Conservation (phyloP, 2,329 filamentous ascomycete genomes). For the Paracoccidioides brasiliensis region DNA sequence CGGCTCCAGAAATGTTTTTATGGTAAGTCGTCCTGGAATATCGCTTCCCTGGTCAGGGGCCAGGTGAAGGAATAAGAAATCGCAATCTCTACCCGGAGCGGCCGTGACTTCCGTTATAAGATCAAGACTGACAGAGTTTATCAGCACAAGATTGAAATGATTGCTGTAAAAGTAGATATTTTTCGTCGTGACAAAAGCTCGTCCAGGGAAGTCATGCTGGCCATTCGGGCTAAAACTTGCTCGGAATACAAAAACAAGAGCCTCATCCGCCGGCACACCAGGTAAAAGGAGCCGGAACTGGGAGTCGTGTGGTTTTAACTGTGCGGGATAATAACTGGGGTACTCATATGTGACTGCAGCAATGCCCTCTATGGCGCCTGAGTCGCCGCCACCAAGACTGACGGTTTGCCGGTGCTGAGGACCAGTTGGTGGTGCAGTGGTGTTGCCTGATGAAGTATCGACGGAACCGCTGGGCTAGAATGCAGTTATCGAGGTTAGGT, state of each 20-base stretch:
- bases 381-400: constrained; percentile 38
- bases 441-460: constrained; percentile 13
- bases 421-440: constrained; percentile 15
- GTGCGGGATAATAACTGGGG: constrained; percentile 65
- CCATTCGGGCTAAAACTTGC: constrained; percentile 76
- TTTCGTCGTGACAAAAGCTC: constrained; percentile 75
- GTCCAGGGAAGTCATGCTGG: constrained; percentile 64
- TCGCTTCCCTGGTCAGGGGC: constrained; percentile 49
- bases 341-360: constrained; percentile 39
- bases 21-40: constrained; percentile 60
- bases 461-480: constrained; percentile 8
- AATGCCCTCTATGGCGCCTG: constrained; percentile 21
- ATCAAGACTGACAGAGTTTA: constrained; percentile 62
- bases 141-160: constrained; percentile 78
- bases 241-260: constrained; percentile 80
- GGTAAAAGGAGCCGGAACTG: constrained; percentile 91
- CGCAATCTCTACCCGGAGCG: constrained; percentile 78
- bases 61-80: constrained; percentile 79
- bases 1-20: constrained; percentile 89
- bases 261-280: constrained; percentile 60
- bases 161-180: constrained; percentile 96
- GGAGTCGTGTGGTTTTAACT: constrained; percentile 73
- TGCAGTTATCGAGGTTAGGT: constrained; percentile 4
- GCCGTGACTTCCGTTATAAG: constrained; percentile 80
- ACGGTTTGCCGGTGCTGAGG: constrained; percentile 42